Evolutionary conservation across 2,329 filamentous ascomycete species (phyloP).

Genomic region (Basipetospora chlamydospora): DNA sequence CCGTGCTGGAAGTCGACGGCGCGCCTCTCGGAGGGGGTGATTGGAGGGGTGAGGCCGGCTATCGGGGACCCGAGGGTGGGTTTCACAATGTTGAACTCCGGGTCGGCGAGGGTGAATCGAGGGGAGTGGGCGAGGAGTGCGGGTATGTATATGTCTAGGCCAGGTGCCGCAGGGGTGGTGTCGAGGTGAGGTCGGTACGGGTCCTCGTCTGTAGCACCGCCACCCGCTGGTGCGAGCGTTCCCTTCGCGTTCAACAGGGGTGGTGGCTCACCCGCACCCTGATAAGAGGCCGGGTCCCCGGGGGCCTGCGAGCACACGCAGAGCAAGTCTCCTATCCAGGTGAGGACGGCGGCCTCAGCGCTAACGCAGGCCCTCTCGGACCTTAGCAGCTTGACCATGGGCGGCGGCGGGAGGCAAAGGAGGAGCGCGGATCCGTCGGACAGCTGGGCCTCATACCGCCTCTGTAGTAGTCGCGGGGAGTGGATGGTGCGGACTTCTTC

Average conservation of each 20-base stretch:
- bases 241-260: too few species aligned
- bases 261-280: too few species aligned
- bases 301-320: too few species aligned
- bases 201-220: not conserved
- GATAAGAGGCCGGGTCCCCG: too few species aligned
- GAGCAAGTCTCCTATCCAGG: conserved; percentile 27
- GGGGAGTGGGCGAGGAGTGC: conserved; percentile 23
- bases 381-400: conserved; percentile 28
- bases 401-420: conserved; percentile 26
- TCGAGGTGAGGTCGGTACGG: too few species aligned
- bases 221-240: too few species aligned
- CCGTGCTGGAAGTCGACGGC: conserved; percentile 32
- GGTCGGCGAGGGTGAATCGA: conserved; percentile 13
- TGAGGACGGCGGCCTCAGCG: conserved; percentile 29
- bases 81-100: conserved; percentile 28
- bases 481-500: conserved; percentile 16
- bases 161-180: not conserved
- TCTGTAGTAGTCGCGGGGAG: conserved; percentile 21
- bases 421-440: conserved; percentile 25
- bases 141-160: conserved; percentile 19
- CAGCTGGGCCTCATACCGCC: conserved; percentile 26
- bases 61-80: conserved; percentile 23
- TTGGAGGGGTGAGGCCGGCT: conserved; percentile 17
- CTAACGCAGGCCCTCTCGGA: conserved; percentile 28
- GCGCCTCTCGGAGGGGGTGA: conserved; percentile 20